These are phyloP conservation scores for Echria macrotheca DNA, from an alignment of 495 filamentous ascomycete genomes.

Conservation along the genomic window DNA sequence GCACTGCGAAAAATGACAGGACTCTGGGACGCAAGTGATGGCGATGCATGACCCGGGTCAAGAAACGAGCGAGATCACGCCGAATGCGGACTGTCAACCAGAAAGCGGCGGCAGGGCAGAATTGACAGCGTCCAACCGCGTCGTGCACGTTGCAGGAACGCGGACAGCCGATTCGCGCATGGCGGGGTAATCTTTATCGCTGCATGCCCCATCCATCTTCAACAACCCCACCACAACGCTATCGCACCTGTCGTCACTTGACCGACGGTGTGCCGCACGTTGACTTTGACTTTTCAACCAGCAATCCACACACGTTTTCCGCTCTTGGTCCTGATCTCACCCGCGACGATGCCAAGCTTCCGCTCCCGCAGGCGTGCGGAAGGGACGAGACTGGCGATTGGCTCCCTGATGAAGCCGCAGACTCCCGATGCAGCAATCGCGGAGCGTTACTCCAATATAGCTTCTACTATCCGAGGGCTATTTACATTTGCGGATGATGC, in stretches of 20 bases:
- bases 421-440: no score
- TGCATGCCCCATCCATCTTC: neutral
- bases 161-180: slow-evolving; percentile 13
- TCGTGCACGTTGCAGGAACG: slow-evolving; percentile 13
- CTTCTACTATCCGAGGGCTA: no score
- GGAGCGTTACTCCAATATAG: no score
- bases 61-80: no score
- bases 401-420: no score
- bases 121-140: slow-evolving; percentile 9
- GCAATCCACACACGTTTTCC: neutral
- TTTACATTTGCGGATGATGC: no score
- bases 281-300: neutral
- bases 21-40: no score
- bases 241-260: slow-evolving; percentile 1
- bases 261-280: neutral
- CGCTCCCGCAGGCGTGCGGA: no score
- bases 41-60: no score
- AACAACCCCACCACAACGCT: neutral
- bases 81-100: no score
- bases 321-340: neutral
- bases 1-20: no score
- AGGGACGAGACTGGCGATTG: no score
- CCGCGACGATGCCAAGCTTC: neutral
- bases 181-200: neutral
- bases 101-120: slow-evolving; percentile 2